These are phyloP conservation scores for Ogataea salicorniae DNA, from an alignment of 805 yeast genomes.

Conservation along the genomic window DNA sequence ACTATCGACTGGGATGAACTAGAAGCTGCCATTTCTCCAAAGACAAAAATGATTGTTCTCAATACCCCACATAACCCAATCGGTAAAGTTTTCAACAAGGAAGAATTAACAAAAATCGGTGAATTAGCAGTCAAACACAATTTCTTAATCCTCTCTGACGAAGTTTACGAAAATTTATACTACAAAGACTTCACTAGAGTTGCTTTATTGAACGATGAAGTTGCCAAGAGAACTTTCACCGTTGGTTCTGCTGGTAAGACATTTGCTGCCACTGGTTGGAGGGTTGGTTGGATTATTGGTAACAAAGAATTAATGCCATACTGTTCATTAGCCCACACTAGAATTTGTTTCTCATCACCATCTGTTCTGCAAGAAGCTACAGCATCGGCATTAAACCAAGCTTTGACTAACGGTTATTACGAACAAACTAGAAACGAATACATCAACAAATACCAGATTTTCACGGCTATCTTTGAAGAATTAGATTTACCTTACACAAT, in stretches of 20 bases:
- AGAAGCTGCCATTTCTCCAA: constrained; percentile 61
- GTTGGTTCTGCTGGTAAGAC: constrained; percentile 98
- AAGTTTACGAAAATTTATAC: constrained; percentile 89
- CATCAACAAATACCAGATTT: constrained; percentile 63
- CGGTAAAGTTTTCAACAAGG: constrained; percentile 79
- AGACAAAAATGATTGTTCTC: constrained; percentile 80
- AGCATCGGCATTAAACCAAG: constrained; percentile 66
- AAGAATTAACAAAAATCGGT: constrained; percentile 74
- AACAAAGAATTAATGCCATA: constrained; percentile 75
- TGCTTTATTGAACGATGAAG: constrained; percentile 76
- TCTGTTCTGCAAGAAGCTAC: constrained; percentile 92
- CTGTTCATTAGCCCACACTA: constrained; percentile 84
- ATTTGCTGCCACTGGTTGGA: constrained; percentile 99
- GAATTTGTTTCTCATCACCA: constrained; percentile 89
- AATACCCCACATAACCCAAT: constrained; percentile 97
- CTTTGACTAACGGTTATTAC: constrained; percentile 62
- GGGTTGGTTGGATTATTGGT: constrained; percentile 95
- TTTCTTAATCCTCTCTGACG: constrained; percentile 80
- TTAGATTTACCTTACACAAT: constrained; percentile 82
- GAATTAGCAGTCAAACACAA: constrained; percentile 80
- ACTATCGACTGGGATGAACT: constrained; percentile 72
- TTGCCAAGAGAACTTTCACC: constrained; percentile 72
- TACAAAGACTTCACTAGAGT: constrained; percentile 74
- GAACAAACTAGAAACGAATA: constrained; percentile 64
- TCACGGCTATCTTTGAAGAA: constrained; percentile 77